These are phyloP conservation scores for Magnusiomyces magnusii DNA, from an alignment of 1,139 yeast species.

Conservation along the genomic window DNA sequence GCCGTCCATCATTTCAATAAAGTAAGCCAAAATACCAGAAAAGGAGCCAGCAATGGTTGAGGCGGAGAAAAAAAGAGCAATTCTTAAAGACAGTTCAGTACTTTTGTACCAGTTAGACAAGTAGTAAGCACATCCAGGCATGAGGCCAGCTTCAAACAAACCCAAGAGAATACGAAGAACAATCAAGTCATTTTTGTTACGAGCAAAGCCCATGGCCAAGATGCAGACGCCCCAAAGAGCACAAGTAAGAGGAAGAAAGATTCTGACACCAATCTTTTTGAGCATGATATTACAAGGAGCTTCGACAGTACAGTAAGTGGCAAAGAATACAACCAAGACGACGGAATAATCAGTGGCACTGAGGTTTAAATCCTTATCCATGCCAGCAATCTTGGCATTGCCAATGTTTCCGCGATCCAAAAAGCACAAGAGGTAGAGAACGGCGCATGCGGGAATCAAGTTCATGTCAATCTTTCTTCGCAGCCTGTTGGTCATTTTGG, in stretches of 20 bases:
- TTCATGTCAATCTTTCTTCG: constrained; percentile 45
- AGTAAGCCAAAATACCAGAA: constrained; percentile 47
- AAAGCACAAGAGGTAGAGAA: constrained; percentile 45
- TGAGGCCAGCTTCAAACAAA: constrained; percentile 51
- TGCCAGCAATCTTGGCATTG: constrained; percentile 50
- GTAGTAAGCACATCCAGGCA: constrained; percentile 38
- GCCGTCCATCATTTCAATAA: constrained; percentile 44
- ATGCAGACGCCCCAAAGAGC: constrained; percentile 12
- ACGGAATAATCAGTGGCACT: constrained; percentile 13
- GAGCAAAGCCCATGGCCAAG: constrained; percentile 11
- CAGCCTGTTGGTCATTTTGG: constrained; percentile 26
- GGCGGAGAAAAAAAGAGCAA: constrained; percentile 17
- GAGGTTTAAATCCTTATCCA: constrained; percentile 41
- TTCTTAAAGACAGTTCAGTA: constrained; percentile 19
- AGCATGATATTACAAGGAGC: constrained; percentile 19
- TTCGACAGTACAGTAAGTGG: constrained; percentile 25
- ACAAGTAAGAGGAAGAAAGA: constrained; percentile 10
- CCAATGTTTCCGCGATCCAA: constrained; percentile 55
- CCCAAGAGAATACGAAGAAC: constrained; percentile 38
- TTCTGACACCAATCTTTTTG: constrained; percentile 13
- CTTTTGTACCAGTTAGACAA: constrained; percentile 19
- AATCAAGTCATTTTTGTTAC: constrained; percentile 2
- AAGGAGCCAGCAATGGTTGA: constrained; percentile 19
- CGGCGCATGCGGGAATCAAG: constrained; percentile 48
- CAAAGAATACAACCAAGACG: constrained; percentile 16